These are phyloP conservation scores for Withania somnifera DNA, from an alignment of 305 asterid genomes.

Conservation along the genomic window DNA sequence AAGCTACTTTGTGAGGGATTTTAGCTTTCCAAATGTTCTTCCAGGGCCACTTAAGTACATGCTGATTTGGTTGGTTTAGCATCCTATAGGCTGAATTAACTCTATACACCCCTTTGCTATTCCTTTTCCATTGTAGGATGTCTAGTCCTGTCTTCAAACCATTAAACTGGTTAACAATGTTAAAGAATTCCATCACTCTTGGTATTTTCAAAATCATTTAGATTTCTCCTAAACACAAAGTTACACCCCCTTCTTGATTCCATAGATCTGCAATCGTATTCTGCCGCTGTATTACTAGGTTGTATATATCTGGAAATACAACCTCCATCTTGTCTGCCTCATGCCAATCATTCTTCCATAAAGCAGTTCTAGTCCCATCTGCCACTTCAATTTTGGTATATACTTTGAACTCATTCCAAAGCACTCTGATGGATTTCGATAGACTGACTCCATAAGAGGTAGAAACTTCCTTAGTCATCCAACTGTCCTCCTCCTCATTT, in stretches of 20 bases:
- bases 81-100: no score
- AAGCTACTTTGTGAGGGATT: no score
- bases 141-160: not conserved
- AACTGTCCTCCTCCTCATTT: not conserved
- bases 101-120: no score
- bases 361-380: not conserved
- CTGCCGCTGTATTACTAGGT: no score
- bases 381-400: not conserved
- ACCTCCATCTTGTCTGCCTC: not conserved
- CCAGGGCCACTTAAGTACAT: no score
- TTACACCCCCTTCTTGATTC: not conserved
- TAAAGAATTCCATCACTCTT: not conserved
- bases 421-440: not conserved
- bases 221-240: not conserved
- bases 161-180: not conserved
- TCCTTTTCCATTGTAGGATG: not conserved
- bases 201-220: not conserved
- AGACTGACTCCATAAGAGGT: not conserved
- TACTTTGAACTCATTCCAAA: not conserved
- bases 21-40: no score
- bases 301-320: no score
- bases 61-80: no score
- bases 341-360: not conserved
- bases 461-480: not conserved
- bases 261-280: not conserved